Conservation (phyloP, 371 early-diverging fungal genomes). For the Mortierella sp. region DNA sequence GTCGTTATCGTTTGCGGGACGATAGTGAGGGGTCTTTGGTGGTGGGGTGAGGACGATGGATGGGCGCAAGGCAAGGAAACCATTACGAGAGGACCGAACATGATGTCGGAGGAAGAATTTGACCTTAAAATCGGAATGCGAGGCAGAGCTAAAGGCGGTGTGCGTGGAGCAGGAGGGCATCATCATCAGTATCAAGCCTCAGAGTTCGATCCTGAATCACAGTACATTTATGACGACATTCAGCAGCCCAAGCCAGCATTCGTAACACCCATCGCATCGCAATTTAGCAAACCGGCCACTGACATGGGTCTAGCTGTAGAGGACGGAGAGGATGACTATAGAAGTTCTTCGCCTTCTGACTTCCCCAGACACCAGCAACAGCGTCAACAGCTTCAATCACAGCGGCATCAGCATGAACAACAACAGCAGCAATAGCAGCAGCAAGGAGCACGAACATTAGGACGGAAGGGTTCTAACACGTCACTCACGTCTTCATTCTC, state of each 20-base stretch:
- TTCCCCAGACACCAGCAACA: constrained; percentile 14
- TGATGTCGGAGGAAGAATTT: constrained; percentile 36
- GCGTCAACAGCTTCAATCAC: constrained; percentile 15
- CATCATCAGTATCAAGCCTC: constrained; percentile 2
- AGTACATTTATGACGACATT: constrained; percentile 8
- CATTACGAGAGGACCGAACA: constrained; percentile 7
- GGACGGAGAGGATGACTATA: neutral
- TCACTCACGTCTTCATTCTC: constrained; percentile 31
- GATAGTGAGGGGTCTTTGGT: constrained; percentile 40
- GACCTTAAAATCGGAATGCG: constrained; percentile 35
- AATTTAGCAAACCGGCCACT: constrained; percentile 7
- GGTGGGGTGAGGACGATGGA: constrained; percentile 38
- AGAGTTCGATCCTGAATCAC: constrained; percentile 7
- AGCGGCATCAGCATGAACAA: constrained; percentile 5
- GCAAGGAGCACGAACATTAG: constrained; percentile 4
- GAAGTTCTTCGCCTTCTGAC: constrained; percentile 32
- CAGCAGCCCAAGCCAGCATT: constrained; percentile 26
- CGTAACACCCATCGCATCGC: constrained; percentile 49
- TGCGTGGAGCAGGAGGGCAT: neutral
- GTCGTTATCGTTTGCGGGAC: constrained; percentile 47
- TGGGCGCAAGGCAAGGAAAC: constrained; percentile 14
- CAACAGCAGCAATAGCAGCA: constrained; percentile 2
- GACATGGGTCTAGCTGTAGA: neutral
- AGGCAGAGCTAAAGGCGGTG: neutral
- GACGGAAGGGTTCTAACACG: constrained; percentile 20